Conservation (phyloP, 257 asterid genomes). For the Solanum bulbocastanum region DNA sequence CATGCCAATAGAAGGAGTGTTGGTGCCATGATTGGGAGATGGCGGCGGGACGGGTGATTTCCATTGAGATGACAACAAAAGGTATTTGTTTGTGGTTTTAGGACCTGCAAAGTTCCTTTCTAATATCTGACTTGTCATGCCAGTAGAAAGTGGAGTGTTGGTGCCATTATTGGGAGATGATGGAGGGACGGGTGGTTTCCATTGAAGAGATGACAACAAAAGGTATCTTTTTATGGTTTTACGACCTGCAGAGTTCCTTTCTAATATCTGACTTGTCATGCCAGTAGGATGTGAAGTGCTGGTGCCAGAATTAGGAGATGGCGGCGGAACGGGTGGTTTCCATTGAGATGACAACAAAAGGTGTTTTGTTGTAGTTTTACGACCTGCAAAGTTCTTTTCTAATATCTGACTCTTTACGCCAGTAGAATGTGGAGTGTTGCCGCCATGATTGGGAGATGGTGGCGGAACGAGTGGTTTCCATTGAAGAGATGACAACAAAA, state of each 20-base stretch:
- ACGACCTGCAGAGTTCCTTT: not conserved
- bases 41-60: conserved; percentile 10
- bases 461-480: conserved; percentile 4
- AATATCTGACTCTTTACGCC: not conserved
- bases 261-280: not conserved
- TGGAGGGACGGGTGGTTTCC: conserved; percentile 3
- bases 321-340: conserved; percentile 7
- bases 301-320: conserved; percentile 26
- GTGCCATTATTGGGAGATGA: conserved; percentile 24
- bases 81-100: not conserved
- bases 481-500: conserved; percentile 23
- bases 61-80: conserved; percentile 11
- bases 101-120: not conserved
- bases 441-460: conserved; percentile 25
- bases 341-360: conserved; percentile 16
- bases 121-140: not conserved
- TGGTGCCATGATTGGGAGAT: conserved; percentile 23
- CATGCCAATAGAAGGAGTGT: not conserved
- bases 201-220: conserved; percentile 13
- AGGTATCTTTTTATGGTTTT: not conserved
- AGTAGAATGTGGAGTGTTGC: not conserved
- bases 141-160: not conserved
- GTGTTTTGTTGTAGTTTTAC: not conserved
- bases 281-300: not conserved
- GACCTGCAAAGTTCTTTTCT: not conserved